phyloP scores from a whole-genome alignment of 805 yeast genomes.

The Suhomyces sp. region DNA sequence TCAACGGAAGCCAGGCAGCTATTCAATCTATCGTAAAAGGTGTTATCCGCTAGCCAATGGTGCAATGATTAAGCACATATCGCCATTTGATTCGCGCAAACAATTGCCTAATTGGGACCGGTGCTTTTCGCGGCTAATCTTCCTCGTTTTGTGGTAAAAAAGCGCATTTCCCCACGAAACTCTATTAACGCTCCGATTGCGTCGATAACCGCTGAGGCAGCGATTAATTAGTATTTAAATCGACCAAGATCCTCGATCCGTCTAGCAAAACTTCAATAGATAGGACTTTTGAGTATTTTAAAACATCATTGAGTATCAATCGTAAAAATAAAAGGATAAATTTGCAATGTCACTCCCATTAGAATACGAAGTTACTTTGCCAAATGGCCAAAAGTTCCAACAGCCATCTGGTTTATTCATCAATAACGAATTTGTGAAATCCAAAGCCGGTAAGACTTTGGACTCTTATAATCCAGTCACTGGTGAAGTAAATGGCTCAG shows the following conservation, averaged over 20 bases:
- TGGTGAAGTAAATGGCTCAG: conserved; percentile 41
- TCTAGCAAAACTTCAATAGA: neutral
- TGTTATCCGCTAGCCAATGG: neutral
- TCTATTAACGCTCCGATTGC: neutral
- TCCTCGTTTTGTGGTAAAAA: neutral
- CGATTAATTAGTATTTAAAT: neutral
- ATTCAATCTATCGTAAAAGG: neutral
- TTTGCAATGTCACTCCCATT: conserved; percentile 34
- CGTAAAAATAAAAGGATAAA: neutral
- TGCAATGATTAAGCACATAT: neutral
- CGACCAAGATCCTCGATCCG: neutral
- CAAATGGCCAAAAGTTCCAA: conserved; percentile 47
- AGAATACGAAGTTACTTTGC: conserved; percentile 40
- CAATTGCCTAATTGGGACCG: neutral
- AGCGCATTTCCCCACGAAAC: neutral
- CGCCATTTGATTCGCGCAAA: neutral
- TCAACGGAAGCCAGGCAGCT: neutral
- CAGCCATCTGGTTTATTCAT: conserved; percentile 67
- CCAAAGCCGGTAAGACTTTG: conserved; percentile 34
- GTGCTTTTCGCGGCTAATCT: neutral
- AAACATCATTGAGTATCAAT: neutral
- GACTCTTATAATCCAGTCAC: conserved; percentile 45
- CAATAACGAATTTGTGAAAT: conserved; percentile 49
- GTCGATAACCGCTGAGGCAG: neutral
- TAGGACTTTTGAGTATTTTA: neutral